phyloP scores from a whole-genome alignment of 345 rosid species.

The Gossypium australe region DNA sequence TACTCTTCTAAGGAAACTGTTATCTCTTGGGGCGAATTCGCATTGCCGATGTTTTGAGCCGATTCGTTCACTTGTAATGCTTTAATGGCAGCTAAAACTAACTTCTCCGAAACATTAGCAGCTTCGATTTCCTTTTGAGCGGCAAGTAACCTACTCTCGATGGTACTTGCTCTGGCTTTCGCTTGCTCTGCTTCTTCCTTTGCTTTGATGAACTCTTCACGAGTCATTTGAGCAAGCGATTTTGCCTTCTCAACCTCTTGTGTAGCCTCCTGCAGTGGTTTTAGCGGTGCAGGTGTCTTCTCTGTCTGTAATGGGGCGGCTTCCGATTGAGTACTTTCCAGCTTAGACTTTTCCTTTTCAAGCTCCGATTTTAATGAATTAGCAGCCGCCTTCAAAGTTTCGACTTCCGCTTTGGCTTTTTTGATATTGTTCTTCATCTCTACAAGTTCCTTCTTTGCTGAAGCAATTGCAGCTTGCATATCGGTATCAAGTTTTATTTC shows the following conservation, averaged over 20 bases:
- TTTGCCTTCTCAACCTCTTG: conserved; percentile 80
- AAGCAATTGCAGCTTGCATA: conserved; percentile 55
- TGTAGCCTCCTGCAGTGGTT: conserved; percentile 64
- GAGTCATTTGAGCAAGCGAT: conserved; percentile 52
- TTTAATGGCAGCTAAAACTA: conserved; percentile 79
- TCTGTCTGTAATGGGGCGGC: conserved; percentile 50
- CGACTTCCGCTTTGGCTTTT: conserved; percentile 69
- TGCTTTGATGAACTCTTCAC: conserved; percentile 65
- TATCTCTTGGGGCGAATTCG: conserved; percentile 47
- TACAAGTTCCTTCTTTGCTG: conserved; percentile 78
- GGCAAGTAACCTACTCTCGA: conserved; percentile 64
- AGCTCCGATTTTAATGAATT: conserved; percentile 57
- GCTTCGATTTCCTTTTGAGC: conserved; percentile 84
- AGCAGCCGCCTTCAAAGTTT: conserved; percentile 58
- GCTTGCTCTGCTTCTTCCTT: conserved; percentile 83
- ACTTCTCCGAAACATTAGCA: conserved; percentile 72
- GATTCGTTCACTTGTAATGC: conserved; percentile 83
- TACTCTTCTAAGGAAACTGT: conserved; percentile 80
- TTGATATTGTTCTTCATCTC: conserved; percentile 73
- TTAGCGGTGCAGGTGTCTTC: conserved; percentile 60
- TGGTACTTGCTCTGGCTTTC: conserved; percentile 60
- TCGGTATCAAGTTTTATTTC: conserved; percentile 40
- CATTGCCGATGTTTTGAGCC: conserved; percentile 27
- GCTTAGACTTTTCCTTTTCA: conserved; percentile 63
- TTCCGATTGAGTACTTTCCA: conserved; percentile 55